Percentiles rank a stretch among this genome's conserved stretches.
Conservation (phyloP, 495 filamentous ascomycete species). For the Neurospora hispaniola region DNA sequence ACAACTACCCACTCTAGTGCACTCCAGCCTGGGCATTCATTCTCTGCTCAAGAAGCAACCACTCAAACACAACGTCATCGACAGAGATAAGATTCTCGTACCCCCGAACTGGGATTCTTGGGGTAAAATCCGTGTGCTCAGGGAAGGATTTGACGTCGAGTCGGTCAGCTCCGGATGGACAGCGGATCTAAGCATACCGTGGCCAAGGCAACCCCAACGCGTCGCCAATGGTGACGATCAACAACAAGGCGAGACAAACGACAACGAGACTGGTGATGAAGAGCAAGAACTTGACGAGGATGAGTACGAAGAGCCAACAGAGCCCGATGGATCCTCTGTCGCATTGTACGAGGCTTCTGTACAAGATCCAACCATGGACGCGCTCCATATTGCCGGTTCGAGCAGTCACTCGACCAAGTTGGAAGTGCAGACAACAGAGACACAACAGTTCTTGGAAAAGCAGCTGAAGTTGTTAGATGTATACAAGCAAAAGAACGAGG, state of each 20-base stretch:
- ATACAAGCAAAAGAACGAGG: conserved; percentile 52
- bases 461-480: conserved; percentile 67
- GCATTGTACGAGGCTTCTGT: conserved; percentile 71
- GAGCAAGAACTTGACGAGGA: conserved; percentile 17
- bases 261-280: conserved; percentile 6
- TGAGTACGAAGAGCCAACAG: conserved; percentile 10
- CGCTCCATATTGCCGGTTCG: conserved; percentile 40
- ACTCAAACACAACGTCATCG: conserved; percentile 90
- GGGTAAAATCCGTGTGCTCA: conserved; percentile 88
- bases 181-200: conserved; percentile 57
- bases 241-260: neutral
- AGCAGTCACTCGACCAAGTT: conserved; percentile 39
- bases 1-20: conserved; percentile 69
- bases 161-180: conserved; percentile 74
- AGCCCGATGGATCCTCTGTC: conserved; percentile 47
- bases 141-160: conserved; percentile 93
- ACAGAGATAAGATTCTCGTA: conserved; percentile 87
- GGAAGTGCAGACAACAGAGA: conserved; percentile 65
- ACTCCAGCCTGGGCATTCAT: conserved; percentile 81
- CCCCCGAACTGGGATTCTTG: conserved; percentile 98
- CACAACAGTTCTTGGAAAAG: conserved; percentile 64
- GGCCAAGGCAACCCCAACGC: conserved; percentile 14
- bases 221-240: neutral
- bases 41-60: conserved; percentile 75
- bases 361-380: conserved; percentile 54